These are phyloP conservation scores for Gynochthodes officinalis DNA, from an alignment of 257 asterid genomes.

Conservation along the genomic window DNA sequence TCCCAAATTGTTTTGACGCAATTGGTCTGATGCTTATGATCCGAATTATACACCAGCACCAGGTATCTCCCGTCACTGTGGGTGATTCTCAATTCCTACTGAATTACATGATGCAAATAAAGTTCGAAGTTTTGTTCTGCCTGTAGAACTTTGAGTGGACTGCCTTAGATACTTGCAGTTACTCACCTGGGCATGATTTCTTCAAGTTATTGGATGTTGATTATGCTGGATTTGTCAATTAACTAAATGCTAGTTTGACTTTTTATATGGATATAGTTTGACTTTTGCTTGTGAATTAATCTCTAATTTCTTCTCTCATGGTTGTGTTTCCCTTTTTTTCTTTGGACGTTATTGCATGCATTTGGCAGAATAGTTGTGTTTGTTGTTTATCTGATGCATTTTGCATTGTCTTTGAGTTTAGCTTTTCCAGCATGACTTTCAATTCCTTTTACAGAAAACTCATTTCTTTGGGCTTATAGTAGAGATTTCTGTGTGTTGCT, in stretches of 20 bases:
- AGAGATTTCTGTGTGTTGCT: neutral
- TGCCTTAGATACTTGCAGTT: neutral
- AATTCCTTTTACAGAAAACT: neutral
- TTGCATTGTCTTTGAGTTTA: neutral
- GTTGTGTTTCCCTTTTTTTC: neutral
- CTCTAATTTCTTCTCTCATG: neutral
- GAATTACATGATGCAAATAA: neutral
- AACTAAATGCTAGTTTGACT: neutral
- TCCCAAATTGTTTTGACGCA: conserved; percentile 90
- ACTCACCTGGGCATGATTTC: neutral
- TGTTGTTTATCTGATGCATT: neutral
- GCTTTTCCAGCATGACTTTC: neutral
- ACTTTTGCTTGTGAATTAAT: neutral
- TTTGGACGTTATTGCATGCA: no score
- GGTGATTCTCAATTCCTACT: neutral
- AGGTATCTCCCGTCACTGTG: conserved; percentile 43
- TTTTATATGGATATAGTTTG: no score
- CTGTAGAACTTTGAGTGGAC: neutral
- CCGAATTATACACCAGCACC: conserved; percentile 96
- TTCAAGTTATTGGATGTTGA: neutral
- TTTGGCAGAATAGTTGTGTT: neutral
- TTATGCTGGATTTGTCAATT: neutral
- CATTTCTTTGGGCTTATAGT: neutral
- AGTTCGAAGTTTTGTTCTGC: neutral
- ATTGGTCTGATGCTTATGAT: conserved; percentile 99